Base-by-base conservation (phyloP, 1,284 basidiomycete genomes). In the Thecaphora thlaspeos region DNA sequence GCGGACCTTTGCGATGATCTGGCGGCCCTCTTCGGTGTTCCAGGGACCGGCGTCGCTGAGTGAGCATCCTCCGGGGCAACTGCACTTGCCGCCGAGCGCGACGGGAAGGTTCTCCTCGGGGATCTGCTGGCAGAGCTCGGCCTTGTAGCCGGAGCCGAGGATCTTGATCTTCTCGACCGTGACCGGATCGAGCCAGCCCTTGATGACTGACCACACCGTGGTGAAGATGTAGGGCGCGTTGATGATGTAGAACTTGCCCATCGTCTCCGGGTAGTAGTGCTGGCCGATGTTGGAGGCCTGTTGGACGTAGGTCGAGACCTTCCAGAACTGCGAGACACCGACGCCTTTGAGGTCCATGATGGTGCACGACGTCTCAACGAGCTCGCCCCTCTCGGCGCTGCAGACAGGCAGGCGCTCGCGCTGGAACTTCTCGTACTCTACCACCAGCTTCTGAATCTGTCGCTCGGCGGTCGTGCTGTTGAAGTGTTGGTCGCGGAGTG, bases 331-430 rank as follows among this genome's bases (percentile, higher is more conserved):
- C 58, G 84, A 81, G 65, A 97, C 79, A 24, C 88, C 86, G 50
- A 95, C 91, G 76, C 85, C 85, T 55, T 87, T 80, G 58, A 98
- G 85, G 79, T 98, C 94, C 80, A 98, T 85, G 82, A 98, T 94
- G 55, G 94, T 97, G 85, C 93, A 97, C 53, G 87, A 90, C n/a
- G 93, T 97, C 81, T 97, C 93, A 78, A 98, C 87, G 53, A 90
- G 87, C 79, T 93, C 86, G 2, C 91, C 91, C 48, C 82, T 79
- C 8, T 84, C 82, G 36, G 80, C 80, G 47, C 87, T 83, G 81
- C 90, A 93, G 4, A 91, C 90, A 36, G 92, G 90, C 32, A 96
- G 83, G 40, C 73, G 61, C 48, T 78, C 76, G 40, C 71, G 68
- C 65, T 91, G 81, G 82, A 89, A 93, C 75, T 87, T 88, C 80